Base-by-base conservation (phyloP, 768 basidiomycete genomes). In the Boletus fagicola region DNA sequence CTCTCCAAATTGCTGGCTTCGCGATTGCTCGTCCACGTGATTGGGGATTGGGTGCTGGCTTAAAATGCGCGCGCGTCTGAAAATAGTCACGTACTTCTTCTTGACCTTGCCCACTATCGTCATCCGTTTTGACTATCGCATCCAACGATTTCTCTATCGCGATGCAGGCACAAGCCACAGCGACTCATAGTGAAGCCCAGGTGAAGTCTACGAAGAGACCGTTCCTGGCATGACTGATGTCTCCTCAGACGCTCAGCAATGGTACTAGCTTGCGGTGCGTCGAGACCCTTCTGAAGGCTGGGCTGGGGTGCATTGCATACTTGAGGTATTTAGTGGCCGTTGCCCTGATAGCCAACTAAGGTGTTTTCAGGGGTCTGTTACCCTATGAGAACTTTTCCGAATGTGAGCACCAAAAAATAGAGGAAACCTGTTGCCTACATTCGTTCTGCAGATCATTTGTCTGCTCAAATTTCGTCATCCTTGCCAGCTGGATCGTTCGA, bases 301-400 rank as follows among this genome's bases (percentile, higher is more conserved):
- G 88, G 11, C 70, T 92, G 44, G 88, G 88, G 0, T 88, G 88
- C 53, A 88, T 92, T 53, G 83, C 88, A 16, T 92, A 86, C 69
- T 72, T 92, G 56, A 83, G 90, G 90, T 84, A 61, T 33, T 57
- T 44, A 3, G 15, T 16, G 16, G 20, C 22, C 12, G 13, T 20
- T 20, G 10, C 15, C 48, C 44, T 36, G 18, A 13, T 30, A 31
- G 12, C 55, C 20, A 11, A 53, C 62, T 57, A 50, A 65, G 22
- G 60, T 42, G 48, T 47, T 56, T 31, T 54, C 51, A 92, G 90
- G 66, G 86, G 89, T 63, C 70, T 92, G 10, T 78, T 92, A 10
- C 90, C 90, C 7, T 83, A 84, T 42, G 90, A 92, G 53, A 92
- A 92, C 66, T 92, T 92, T 65, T 78, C 80, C 12, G 80, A 84